phyloP scores from a whole-genome alignment of 441 rosid species.

The Eruca vesicaria region DNA sequence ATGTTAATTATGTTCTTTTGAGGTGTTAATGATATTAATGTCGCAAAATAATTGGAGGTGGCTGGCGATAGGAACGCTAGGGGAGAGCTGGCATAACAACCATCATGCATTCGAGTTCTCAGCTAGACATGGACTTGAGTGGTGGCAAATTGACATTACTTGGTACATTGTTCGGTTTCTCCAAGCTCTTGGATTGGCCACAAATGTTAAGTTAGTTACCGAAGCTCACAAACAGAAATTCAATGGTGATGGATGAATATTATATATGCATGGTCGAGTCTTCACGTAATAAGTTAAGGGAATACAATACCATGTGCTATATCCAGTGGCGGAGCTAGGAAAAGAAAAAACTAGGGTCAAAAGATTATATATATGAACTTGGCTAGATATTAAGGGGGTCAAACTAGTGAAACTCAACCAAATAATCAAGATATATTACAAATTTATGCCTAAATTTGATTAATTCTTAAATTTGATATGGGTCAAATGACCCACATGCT shows the following conservation, averaged over 20 bases:
- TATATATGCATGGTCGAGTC: background rate
- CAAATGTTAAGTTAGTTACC: constrained; percentile 1
- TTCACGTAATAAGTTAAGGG: background rate
- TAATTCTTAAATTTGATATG: too few species aligned
- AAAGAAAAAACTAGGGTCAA: too few species aligned
- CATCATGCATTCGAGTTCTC: constrained; percentile 5
- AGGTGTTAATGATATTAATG: background rate
- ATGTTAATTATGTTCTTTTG: background rate
- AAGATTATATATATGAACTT: too few species aligned
- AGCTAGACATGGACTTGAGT: background rate
- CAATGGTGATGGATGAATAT: background rate
- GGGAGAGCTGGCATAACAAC: background rate
- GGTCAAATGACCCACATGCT: too few species aligned
- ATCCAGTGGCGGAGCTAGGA: too few species aligned
- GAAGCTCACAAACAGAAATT: background rate
- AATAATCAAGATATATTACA: too few species aligned
- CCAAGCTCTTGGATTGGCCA: background rate
- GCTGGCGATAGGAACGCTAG: background rate
- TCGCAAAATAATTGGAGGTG: background rate
- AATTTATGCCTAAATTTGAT: too few species aligned
- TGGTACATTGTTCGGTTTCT: background rate
- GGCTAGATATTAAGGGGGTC: too few species aligned
- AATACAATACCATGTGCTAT: background rate
- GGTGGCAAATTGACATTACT: background rate
- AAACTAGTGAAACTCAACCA: too few species aligned